phyloP scores from a whole-genome alignment of 169 alveolate genomes.

The Eimeria sp. region DNA sequence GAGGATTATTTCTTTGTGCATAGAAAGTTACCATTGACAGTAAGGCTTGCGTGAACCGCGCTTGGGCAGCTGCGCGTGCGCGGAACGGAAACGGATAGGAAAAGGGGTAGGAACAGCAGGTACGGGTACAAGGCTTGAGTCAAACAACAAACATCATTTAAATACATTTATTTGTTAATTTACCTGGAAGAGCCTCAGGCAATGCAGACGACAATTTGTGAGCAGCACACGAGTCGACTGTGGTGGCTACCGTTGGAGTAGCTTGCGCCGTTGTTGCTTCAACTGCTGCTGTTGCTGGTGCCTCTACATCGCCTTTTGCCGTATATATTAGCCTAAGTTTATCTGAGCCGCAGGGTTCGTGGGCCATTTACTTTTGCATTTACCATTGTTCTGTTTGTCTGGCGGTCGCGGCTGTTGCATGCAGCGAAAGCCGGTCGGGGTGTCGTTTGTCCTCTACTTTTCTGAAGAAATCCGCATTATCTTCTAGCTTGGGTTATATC shows the following conservation, averaged over 20 bases:
- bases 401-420: conserved; percentile 42
- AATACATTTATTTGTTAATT: not conserved
- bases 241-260: conserved; percentile 58
- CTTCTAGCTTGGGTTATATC: not conserved
- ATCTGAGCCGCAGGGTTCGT: not conserved
- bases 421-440: conserved; percentile 3
- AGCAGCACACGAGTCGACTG: conserved; percentile 13
- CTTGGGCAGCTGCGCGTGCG: conserved; percentile 24
- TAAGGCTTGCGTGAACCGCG: conserved; percentile 6
- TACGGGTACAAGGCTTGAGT: not conserved
- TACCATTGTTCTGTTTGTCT: conserved; percentile 1
- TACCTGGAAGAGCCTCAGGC: not conserved
- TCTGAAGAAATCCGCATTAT: not conserved
- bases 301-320: not conserved
- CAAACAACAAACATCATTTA: not conserved
- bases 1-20: not conserved
- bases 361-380: conserved; percentile 17
- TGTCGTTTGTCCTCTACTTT: conserved; percentile 7
- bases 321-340: not conserved
- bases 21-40: not conserved
- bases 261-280: not conserved
- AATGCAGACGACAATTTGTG: conserved; percentile 44
- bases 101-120: not conserved
- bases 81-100: not conserved
- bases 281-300: conserved; percentile 48